A percentile compares a stretch with the other conserved stretches of the same genome.
phyloP scores from a whole-genome alignment of 106 monocot genomes.

The Vanilla planifolia region DNA sequence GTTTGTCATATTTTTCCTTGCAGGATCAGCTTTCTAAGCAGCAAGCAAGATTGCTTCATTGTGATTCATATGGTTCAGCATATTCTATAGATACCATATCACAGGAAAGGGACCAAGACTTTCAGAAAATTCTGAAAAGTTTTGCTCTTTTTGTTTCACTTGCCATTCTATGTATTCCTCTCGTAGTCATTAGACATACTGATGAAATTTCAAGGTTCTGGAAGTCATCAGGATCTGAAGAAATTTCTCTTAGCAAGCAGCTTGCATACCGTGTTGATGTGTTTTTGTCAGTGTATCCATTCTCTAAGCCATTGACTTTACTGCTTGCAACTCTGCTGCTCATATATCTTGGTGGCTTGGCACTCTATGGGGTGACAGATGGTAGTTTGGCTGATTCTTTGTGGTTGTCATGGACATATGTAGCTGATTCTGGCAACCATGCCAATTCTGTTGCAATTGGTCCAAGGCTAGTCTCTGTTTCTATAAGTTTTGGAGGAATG shows the following conservation, averaged over 20 bases:
- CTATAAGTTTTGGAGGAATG: slow-evolving; percentile 72
- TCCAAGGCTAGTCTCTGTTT: slow-evolving; percentile 61
- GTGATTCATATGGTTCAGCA: slow-evolving; percentile 19
- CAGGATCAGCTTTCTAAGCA: slow-evolving; percentile 40
- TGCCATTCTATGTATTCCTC: slow-evolving; percentile 35
- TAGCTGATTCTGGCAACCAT: slow-evolving; percentile 74
- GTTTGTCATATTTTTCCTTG: slow-evolving; percentile 1
- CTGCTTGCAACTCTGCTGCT: slow-evolving; percentile 59
- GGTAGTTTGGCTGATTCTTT: slow-evolving; percentile 51
- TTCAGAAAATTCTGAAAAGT: slow-evolving; percentile 29
- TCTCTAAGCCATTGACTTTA: slow-evolving; percentile 54
- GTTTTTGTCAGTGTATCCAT: slow-evolving; percentile 57
- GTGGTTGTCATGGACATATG: slow-evolving; percentile 70
- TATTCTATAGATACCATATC: slow-evolving; percentile 6
- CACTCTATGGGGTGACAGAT: slow-evolving; percentile 67
- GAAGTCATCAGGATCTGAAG: slow-evolving; percentile 44
- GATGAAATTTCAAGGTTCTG: slow-evolving; percentile 38
- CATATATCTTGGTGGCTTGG: slow-evolving; percentile 63
- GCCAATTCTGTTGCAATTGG: slow-evolving; percentile 54
- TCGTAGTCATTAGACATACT: slow-evolving; percentile 45
- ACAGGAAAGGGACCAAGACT: slow-evolving; percentile 6
- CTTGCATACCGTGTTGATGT: slow-evolving; percentile 59
- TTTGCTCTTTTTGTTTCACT: slow-evolving; percentile 46
- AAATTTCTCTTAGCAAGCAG: slow-evolving; percentile 57
- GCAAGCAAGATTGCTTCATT: slow-evolving; percentile 27